Base-by-base conservation (phyloP, 1,139 yeast species). In the Sugiyamaella novakii region DNA sequence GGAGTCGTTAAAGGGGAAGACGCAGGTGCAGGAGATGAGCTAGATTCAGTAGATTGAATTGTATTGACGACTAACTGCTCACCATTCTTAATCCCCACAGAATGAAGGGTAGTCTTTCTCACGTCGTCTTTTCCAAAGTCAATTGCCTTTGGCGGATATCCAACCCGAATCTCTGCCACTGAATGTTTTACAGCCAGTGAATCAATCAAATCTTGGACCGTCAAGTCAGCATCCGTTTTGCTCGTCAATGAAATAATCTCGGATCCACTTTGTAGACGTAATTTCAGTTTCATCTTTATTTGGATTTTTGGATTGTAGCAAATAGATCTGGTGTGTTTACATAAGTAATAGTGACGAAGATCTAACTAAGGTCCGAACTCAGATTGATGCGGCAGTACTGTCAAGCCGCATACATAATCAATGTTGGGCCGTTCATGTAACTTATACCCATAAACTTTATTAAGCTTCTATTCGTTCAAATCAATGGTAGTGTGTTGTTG, bases 101-200 rank as follows among this genome's bases (percentile, higher is more conserved):
- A 74, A 1, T 56, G 60, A 2, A 81, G 58, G 1, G 59, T 50
- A 5, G 48, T 47, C 0, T 53, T 52, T n/a, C 27, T 12, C 1
- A 49, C 38, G 35, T 62, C 62, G 0, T 53, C 40, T 12, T 76
- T 50, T 17, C 68, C 71, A 18, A 46, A 21, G 25, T 46, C 41
- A 1, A 83, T 54, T 2, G 68, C 55, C 54, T 70, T 74, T 0
- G 87, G 87, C 1, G 91, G 91, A 56, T 78, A 83, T 8, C 89
- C 91, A 24, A 61, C 66, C 53, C 77, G 75, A 43, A 83, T 65
- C 17, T 56, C 61, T 3, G 47, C 38, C 18, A 60, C 54, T 5
- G 58, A 39, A n/a, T 47, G 21, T 10, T 15, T 4, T 39, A 57
- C 30, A 24, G 39, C 21, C n/a, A 59, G 29, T 1, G 47, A 43